Conservation (phyloP, 371 early-diverging fungal species). For the Mucor sp. region DNA sequence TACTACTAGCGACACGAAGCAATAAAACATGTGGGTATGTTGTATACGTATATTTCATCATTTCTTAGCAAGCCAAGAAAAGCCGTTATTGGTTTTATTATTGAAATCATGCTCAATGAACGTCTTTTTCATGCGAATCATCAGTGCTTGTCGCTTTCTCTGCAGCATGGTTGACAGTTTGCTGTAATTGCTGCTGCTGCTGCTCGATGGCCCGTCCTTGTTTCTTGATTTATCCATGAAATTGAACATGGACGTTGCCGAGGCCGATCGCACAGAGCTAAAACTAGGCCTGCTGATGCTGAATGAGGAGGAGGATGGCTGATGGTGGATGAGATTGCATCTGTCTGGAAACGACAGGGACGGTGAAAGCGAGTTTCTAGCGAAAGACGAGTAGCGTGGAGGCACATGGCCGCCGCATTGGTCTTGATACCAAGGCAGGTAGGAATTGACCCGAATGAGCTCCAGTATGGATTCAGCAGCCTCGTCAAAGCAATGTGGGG, state of each 20-base stretch:
- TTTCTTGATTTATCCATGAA: not conserved
- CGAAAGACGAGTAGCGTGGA: not conserved
- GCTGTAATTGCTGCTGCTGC: not conserved
- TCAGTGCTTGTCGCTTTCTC: conserved; percentile 9
- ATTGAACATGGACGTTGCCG: conserved; percentile 1
- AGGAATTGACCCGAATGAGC: conserved; percentile 34
- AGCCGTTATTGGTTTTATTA: not conserved
- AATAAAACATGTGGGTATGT: not conserved
- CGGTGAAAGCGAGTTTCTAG: conserved; percentile 8
- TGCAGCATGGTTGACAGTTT: conserved; percentile 1
- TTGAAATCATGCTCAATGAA: not conserved
- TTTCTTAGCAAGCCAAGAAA: conserved; percentile 19
- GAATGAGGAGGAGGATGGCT: not conserved
- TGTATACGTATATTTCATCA: not conserved
- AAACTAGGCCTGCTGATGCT: conserved; percentile 14
- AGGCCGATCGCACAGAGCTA: conserved; percentile 8
- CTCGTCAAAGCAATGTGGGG: conserved; percentile 22
- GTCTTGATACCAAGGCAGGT: conserved; percentile 17
- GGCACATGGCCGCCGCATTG: not conserved
- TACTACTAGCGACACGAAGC: not conserved
- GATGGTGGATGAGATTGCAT: not conserved
- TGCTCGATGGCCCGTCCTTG: not conserved
- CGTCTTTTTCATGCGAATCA: conserved; percentile 14
- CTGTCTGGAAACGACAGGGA: conserved; percentile 16
- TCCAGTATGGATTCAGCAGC: conserved; percentile 39